Percentiles rank a stretch among this genome's conserved stretches.
phyloP scores from a whole-genome alignment of 2,329 filamentous ascomycete genomes.

The Penicillium sp. region DNA sequence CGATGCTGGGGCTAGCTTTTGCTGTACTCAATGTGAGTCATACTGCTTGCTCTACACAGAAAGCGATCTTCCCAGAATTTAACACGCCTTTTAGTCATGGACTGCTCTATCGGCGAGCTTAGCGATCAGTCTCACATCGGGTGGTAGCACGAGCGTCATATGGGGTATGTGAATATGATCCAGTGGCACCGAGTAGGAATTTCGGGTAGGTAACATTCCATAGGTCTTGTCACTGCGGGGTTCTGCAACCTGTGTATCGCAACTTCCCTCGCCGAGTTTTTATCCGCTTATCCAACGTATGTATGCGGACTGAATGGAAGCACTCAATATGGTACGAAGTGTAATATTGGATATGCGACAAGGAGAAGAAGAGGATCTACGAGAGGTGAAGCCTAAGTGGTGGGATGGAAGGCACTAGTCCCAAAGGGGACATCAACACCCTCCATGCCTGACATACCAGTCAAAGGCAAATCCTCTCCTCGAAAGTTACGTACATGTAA shows the following conservation, averaged over 20 bases:
- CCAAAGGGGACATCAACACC: too few species aligned
- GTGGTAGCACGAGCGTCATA: slow-evolving; percentile 68
- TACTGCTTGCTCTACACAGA: not conserved
- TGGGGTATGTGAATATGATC: slow-evolving; percentile 56
- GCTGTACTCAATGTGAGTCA: slow-evolving; percentile 55
- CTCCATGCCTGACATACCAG: too few species aligned
- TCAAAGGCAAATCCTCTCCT: too few species aligned
- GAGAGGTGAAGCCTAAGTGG: too few species aligned
- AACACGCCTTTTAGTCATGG: slow-evolving; percentile 47
- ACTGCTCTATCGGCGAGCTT: slow-evolving; percentile 60
- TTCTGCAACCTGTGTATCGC: slow-evolving; percentile 70
- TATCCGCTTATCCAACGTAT: slow-evolving; percentile 60
- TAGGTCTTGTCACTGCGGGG: slow-evolving; percentile 56
- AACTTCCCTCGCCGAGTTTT: slow-evolving; percentile 67
- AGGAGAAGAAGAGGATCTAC: too few species aligned
- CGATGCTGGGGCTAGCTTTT: slow-evolving; percentile 62
- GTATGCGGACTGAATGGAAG: too few species aligned
- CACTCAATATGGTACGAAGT: too few species aligned
- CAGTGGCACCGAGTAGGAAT: not conserved
- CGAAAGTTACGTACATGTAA: too few species aligned
- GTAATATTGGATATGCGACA: too few species aligned
- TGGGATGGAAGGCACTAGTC: too few species aligned
- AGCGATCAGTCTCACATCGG: slow-evolving; percentile 65
- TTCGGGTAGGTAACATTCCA: not conserved
- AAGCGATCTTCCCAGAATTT: not conserved